These are phyloP conservation scores for Sugiyamaella sp. DNA, from an alignment of 1,139 yeast species.

Conservation along the genomic window DNA sequence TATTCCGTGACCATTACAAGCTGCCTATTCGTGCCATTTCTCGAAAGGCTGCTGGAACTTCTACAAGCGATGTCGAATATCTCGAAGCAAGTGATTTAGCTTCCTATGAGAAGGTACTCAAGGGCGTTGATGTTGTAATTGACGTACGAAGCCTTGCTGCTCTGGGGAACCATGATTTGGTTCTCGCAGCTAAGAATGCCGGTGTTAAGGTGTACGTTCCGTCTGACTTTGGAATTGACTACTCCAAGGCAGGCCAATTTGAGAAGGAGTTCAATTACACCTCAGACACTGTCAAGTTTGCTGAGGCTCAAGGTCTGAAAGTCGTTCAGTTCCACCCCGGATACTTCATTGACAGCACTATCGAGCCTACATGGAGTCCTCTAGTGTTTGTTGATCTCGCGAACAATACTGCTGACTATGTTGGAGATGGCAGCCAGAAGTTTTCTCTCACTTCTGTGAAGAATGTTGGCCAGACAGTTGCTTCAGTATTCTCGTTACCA, in stretches of 20 bases:
- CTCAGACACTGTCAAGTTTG: slow-evolving; percentile 45
- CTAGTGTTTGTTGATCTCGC: slow-evolving; percentile 16
- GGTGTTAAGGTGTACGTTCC: slow-evolving; percentile 60
- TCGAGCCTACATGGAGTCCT: slow-evolving; percentile 20
- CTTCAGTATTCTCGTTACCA: slow-evolving; percentile 47
- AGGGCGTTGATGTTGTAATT: slow-evolving; percentile 56
- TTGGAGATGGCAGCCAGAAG: slow-evolving; percentile 35
- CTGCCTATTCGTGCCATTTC: slow-evolving; percentile 58
- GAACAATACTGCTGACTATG: slow-evolving; percentile 39
- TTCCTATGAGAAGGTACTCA: slow-evolving; percentile 44
- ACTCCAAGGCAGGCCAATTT: slow-evolving; percentile 38
- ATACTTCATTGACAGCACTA: slow-evolving; percentile 47
- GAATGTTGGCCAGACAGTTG: slow-evolving; percentile 56
- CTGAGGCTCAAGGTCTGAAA: slow-evolving; percentile 54
- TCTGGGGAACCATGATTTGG: slow-evolving; percentile 28
- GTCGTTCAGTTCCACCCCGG: slow-evolving; percentile 53
- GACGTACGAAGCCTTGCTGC: slow-evolving; percentile 44
- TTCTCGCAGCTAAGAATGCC: slow-evolving; percentile 47
- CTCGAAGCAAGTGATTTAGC: slow-evolving; percentile 37
- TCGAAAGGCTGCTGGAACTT: slow-evolving; percentile 40
- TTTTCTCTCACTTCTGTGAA: slow-evolving; percentile 45
- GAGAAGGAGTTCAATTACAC: slow-evolving; percentile 49
- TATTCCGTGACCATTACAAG: slow-evolving; percentile 49
- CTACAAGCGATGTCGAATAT: slow-evolving; percentile 35
- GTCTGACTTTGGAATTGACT: slow-evolving; percentile 61